Evolutionary conservation across 768 basidiomycete species (phyloP), one percentile per base, ranked within the genome.

Genomic region (Mrakia frigida): DNA sequence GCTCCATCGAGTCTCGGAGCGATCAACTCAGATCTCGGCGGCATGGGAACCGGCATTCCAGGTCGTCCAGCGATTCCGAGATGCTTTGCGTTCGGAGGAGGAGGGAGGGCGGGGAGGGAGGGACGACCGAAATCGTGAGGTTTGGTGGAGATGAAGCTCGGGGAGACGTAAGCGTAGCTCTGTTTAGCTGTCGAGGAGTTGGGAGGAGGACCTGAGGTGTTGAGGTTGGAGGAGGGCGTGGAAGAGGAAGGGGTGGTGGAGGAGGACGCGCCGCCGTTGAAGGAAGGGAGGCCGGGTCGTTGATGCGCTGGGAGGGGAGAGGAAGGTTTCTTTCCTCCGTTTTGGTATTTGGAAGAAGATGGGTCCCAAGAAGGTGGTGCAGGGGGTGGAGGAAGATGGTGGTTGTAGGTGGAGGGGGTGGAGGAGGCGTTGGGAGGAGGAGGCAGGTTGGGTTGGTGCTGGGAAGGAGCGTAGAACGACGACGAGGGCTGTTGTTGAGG

Each of bases 91-190:
- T 56, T 56, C 14, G 61, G 61, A 16, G 61, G 61, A 63, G 61
- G 61, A 63, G 61, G 61, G 31, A 63, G 61, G 31, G 31, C 11
- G 2, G 61, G 61, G 31, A 63, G 61, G 31, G 31, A 21, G 2
- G 61, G 61, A n/a, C 56, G 56, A n/a, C 56, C 56, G 56, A 56
- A 56, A 11, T 56, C 56, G 56, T 56, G 56, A 25, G 56, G 25
- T 56, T 25, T 56, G 56, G 56, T 25, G 23, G 56, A 28, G 25
- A 56, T 56, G 56, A 56, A 56, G 25, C 6, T 7, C 1, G 56
- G 56, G 25, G 56, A 56, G 56, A 28, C 56, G 56, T n/a, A 56
- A 7, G 56, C 56, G 56, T 56, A 56, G 25, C 56, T 25, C 18
- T 56, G 61, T 21, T 63, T 37, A 9, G 61, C 7, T 21, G 28